Conservation (phyloP, 2,329 filamentous ascomycete species). For the Myriangium duriaei region DNA sequence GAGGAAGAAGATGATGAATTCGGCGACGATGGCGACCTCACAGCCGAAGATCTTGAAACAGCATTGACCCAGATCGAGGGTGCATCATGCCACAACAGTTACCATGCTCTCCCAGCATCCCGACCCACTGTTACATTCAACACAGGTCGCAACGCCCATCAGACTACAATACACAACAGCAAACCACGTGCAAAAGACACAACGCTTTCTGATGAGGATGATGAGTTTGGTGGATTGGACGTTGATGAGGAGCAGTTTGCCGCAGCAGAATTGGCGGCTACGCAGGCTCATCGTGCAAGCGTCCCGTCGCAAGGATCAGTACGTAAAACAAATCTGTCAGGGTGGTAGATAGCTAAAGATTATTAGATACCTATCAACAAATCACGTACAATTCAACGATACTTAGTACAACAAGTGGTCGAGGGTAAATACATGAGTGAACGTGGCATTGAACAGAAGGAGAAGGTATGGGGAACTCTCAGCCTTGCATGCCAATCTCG, state of each 20-base stretch:
- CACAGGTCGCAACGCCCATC: neutral
- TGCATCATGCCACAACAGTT: slow-evolving; percentile 1
- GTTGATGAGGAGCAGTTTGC: slow-evolving; percentile 59
- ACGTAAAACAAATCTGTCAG: slow-evolving; percentile 32
- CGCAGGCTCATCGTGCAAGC: slow-evolving; percentile 46
- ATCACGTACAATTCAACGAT: slow-evolving; percentile 70
- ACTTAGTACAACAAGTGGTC: slow-evolving; percentile 63
- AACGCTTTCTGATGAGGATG: slow-evolving; percentile 33
- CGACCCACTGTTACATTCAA: neutral
- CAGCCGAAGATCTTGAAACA: slow-evolving; percentile 46
- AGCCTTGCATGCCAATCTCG: neutral
- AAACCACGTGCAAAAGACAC: slow-evolving; percentile 3
- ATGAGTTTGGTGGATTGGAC: slow-evolving; percentile 60
- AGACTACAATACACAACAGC: neutral
- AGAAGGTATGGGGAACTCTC: slow-evolving; percentile 11
- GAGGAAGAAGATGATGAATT: slow-evolving; percentile 30
- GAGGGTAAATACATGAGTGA: slow-evolving; percentile 55
- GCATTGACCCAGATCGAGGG: slow-evolving; percentile 11
- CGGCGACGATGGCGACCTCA: slow-evolving; percentile 35
- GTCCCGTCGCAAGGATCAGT: slow-evolving; percentile 32
- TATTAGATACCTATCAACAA: slow-evolving; percentile 51
- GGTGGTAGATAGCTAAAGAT: slow-evolving; percentile 14
- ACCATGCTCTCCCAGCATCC: neutral
- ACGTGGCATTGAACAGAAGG: slow-evolving; percentile 38
- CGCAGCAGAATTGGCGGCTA: slow-evolving; percentile 59